Percentiles rank a stretch among this genome's conserved stretches.
Evolutionary conservation across 2,329 filamentous ascomycete species (phyloP).

Genomic region (Aspergillus pseudoglaucus): DNA sequence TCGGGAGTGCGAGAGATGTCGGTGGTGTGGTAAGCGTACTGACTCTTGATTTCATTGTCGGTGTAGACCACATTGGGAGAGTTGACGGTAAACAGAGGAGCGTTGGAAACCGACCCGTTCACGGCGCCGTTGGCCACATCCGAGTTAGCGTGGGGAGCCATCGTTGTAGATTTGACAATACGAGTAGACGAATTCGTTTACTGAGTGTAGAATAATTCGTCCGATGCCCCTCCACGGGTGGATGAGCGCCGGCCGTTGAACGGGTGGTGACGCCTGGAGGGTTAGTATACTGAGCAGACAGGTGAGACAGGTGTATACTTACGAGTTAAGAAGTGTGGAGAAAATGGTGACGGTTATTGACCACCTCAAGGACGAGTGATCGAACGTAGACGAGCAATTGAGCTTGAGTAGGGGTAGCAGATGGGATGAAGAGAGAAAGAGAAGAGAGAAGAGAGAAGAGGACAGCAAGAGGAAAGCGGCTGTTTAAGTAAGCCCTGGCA

Average conservation of each 20-base stretch:
- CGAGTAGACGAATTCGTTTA: conserved; percentile 30
- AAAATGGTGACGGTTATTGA: conserved; percentile 84
- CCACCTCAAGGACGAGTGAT: conserved; percentile 45
- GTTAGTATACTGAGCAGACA: conserved; percentile 7
- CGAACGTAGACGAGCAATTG: conserved; percentile 22
- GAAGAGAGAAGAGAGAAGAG: conserved; percentile 1
- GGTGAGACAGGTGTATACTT: conserved; percentile 40
- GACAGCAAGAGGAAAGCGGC: background rate
- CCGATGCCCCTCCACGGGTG: conserved; percentile 73
- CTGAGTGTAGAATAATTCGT: conserved; percentile 42
- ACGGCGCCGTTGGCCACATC: conserved; percentile 50
- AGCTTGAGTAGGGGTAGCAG: conserved; percentile 15
- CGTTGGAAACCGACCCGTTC: conserved; percentile 45
- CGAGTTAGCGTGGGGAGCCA: conserved; percentile 86
- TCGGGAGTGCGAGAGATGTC: conserved; percentile 63
- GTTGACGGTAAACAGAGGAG: conserved; percentile 71
- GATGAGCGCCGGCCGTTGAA: conserved; percentile 95
- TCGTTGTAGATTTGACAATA: conserved; percentile 43
- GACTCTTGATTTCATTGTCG: conserved; percentile 78
- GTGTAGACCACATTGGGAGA: conserved; percentile 92
- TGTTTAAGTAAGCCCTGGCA: background rate
- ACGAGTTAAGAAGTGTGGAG: conserved; percentile 98
- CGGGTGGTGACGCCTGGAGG: conserved; percentile 76
- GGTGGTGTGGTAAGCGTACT: conserved; percentile 95
- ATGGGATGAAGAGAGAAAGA: conserved; percentile 10